Evolutionary conservation across 2,329 filamentous ascomycete species (phyloP).

Genomic region (Xylaria sp.): DNA sequence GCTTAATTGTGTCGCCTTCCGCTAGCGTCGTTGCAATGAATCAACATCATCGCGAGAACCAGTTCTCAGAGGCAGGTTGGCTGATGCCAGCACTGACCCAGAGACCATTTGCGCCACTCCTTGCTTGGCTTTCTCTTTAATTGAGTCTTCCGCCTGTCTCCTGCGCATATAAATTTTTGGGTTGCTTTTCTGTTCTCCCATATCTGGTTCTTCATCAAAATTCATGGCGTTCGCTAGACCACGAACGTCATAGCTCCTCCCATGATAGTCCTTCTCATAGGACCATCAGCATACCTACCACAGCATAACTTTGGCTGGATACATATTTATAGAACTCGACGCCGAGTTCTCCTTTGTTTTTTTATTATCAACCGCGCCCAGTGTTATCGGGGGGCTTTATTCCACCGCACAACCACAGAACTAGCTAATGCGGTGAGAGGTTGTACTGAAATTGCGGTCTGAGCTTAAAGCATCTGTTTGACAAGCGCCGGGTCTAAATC

Average conservation of each 20-base stretch:
- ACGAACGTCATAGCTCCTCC: background rate
- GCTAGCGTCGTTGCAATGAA: constrained; percentile 22
- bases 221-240: constrained; percentile 18
- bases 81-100: background rate
- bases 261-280: background rate
- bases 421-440: too few relatives aligned
- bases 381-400: too few relatives aligned
- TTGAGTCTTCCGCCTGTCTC: background rate
- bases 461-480: background rate
- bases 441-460: too few relatives aligned
- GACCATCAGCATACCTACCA: background rate
- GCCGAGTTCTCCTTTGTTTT: background rate
- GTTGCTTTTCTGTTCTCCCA: background rate
- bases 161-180: background rate
- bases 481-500: background rate
- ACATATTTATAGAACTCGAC: background rate
- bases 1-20: background rate
- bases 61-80: background rate
- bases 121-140: background rate
- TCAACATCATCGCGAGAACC: constrained; percentile 7
- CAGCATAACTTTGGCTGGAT: background rate
- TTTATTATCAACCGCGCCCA: too few relatives aligned
- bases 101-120: background rate
- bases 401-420: background rate
- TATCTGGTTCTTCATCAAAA: background rate